Conservation (phyloP, 163 green algal species). For the Scenedesmus sp. region DNA sequence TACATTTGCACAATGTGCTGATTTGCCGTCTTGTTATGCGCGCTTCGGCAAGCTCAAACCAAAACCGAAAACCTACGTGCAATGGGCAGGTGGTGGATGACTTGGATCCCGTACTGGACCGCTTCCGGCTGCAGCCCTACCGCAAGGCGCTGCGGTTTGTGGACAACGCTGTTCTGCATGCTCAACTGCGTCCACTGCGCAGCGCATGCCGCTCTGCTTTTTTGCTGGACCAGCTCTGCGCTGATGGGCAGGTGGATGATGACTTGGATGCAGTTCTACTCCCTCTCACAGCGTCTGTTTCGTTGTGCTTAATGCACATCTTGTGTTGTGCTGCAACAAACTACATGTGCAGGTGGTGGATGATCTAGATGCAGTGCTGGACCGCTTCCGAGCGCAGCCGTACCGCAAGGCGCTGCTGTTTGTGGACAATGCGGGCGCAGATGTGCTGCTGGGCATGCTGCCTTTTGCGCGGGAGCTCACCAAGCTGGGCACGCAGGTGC, state of each 20-base stretch:
- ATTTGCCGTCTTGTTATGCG: no score
- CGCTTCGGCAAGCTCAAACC: no score
- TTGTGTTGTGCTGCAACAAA: background rate
- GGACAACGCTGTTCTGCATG: conserved; percentile 84
- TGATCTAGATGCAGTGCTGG: conserved; percentile 61
- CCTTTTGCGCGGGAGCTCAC: conserved; percentile 94
- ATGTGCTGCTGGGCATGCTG: conserved; percentile 95
- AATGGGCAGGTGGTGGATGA: conserved; percentile 67
- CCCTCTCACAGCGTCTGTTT: background rate
- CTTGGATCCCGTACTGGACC: conserved; percentile 56
- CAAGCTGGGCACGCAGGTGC: conserved; percentile 79
- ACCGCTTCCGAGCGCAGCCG: conserved; percentile 5
- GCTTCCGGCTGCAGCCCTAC: conserved; percentile 51
- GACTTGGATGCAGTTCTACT: no score
- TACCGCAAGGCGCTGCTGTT: conserved; percentile 80
- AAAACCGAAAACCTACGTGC: no score
- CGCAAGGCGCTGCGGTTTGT: conserved; percentile 79
- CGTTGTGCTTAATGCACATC: background rate
- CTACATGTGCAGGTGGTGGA: conserved; percentile 62
- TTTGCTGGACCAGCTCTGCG: no score
- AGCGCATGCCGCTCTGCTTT: no score
- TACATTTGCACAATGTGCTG: no score
- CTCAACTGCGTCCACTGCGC: no score
- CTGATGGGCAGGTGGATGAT: no score
- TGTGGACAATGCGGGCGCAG: conserved; percentile 95